Evolutionary conservation across 148 eudicot species (phyloP), one percentile per base, ranked within the genome.

Genomic region (Amaranthus hypochondriacus): DNA sequence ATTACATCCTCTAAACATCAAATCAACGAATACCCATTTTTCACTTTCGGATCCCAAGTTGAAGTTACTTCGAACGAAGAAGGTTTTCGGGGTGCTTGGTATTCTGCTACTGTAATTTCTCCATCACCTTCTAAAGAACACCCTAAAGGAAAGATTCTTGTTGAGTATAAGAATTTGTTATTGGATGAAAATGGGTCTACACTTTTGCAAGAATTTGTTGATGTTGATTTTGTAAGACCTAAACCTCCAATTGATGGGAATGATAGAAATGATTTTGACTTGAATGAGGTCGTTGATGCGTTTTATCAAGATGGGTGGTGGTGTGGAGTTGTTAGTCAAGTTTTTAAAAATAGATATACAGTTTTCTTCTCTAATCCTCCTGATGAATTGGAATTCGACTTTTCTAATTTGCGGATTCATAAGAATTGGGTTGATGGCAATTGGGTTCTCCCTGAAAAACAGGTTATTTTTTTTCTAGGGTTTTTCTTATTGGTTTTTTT

Each of bases 41-140:
- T 78, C 78, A 56, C 79, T n/a, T 65, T 62, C 39, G 84, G 85
- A 68, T 79, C 92, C 4, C 18, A 68, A 9, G 86, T 89, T n/a
- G 94, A 89, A 71, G 88, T 89, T 47, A 66, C 63, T 46, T 75
- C 86, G 13, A 84, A 87, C 76, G 90, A 89, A 67, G 83, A 84
- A 48, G 94, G 83, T 14, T 86, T 84, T 62, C 56, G n/a, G 6
- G 89, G 82, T 2, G 85, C 81, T 5, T 86, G 84, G 83, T 87
- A 64, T 63, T 68, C 73, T 10, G 91, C 89, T 44, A 87, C 83
- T 55, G 79, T 90, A 0, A 5, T 87, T 43, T 50, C 75, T 46
- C 70, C 70, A 0, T 73, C 86, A 0, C n/a, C 46, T 28, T 58
- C 73, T 9, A 28, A 28, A 0, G 5, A 50, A 5, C 5, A 43